phyloP scores from a whole-genome alignment of 306 rosid species.

The Coriaria nepalensis region DNA sequence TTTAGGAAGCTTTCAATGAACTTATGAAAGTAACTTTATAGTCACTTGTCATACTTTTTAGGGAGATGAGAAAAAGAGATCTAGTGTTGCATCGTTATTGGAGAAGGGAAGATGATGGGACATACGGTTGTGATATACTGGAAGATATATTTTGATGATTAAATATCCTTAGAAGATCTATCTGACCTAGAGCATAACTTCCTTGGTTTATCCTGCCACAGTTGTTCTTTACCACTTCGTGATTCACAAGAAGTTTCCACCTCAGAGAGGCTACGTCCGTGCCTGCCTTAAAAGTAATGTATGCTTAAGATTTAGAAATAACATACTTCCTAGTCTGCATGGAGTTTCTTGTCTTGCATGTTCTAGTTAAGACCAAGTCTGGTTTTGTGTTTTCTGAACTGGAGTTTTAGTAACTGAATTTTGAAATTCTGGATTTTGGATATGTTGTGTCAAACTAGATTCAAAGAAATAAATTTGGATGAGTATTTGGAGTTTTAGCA shows the following conservation, averaged over 20 bases:
- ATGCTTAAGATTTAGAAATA: no score
- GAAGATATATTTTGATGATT: neutral
- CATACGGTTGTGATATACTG: conserved; percentile 47
- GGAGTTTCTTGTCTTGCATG: no score
- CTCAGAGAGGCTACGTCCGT: conserved; percentile 61
- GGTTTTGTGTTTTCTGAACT: no score
- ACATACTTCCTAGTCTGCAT: no score
- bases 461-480: no score
- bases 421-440: no score
- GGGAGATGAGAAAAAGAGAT: conserved; percentile 85
- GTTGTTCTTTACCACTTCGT: conserved; percentile 71
- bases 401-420: no score
- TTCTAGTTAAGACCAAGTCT: no score
- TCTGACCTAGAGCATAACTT: conserved; percentile 4
- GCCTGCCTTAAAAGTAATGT: conserved; percentile 87
- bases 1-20: neutral
- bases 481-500: no score
- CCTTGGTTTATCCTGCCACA: conserved; percentile 21
- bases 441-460: no score
- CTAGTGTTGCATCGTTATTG: conserved; percentile 65
- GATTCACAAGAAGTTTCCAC: conserved; percentile 52
- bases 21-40: conserved; percentile 7
- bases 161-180: no score
- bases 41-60: conserved; percentile 20
- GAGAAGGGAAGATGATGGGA: conserved; percentile 96